phyloP scores from a whole-genome alignment of 352 stramenopile genomes.

The Globisporangium alternatum region DNA sequence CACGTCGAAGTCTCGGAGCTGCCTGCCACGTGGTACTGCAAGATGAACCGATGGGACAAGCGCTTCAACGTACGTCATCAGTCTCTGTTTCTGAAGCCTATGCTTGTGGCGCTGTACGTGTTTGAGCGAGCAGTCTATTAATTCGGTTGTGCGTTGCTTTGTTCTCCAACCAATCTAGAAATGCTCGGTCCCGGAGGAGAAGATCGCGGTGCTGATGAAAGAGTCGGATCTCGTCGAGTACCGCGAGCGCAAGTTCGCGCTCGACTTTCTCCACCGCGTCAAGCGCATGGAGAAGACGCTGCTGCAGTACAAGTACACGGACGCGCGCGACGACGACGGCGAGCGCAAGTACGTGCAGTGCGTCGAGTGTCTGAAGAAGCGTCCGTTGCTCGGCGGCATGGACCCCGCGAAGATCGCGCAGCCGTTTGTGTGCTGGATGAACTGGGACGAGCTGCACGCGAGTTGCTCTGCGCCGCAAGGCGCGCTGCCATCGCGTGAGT shows the following conservation, averaged over 20 bases:
- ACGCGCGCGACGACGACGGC: constrained; percentile 59
- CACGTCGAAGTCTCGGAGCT: constrained; percentile 76
- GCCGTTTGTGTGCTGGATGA: constrained; percentile 87
- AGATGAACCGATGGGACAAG: constrained; percentile 86
- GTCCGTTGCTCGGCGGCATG: constrained; percentile 73
- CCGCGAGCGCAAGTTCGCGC: constrained; percentile 60
- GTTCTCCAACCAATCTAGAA: constrained; percentile 27
- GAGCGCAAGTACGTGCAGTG: constrained; percentile 72
- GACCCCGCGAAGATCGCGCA: constrained; percentile 60
- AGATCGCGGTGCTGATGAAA: constrained; percentile 65
- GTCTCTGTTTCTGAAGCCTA: background rate
- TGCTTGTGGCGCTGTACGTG: background rate
- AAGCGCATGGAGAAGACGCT: constrained; percentile 78
- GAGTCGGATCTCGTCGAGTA: constrained; percentile 58
- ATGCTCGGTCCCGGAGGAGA: constrained; percentile 70
- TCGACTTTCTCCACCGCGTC: constrained; percentile 63
- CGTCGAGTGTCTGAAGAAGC: constrained; percentile 67
- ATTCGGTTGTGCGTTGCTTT: background rate
- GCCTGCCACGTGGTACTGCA: constrained; percentile 79
- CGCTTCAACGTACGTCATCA: constrained; percentile 54
- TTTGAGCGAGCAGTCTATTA: background rate
- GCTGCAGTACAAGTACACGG: constrained; percentile 59
- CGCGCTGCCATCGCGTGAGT: constrained; percentile 22
- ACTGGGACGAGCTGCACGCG: constrained; percentile 76
- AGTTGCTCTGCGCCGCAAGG: constrained; percentile 76